These are phyloP conservation scores for Diospyros lotus DNA, from an alignment of 148 eudicot genomes.

Conservation along the genomic window DNA sequence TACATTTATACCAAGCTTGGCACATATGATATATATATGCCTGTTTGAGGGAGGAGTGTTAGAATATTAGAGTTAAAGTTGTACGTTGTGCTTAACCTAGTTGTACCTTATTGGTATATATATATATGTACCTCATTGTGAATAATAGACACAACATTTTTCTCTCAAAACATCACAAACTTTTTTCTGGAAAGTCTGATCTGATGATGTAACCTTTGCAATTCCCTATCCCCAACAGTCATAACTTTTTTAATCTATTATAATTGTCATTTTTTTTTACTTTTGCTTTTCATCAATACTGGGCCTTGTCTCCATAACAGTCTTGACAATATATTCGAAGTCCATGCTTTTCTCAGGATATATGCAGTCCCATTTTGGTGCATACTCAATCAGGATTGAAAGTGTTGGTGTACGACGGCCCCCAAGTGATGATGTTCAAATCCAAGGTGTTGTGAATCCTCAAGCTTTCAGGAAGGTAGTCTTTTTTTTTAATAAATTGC, in stretches of 20 bases:
- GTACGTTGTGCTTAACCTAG: no score
- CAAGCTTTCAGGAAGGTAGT: slow-evolving; percentile 71
- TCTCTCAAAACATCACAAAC: no score
- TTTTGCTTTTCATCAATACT: background rate
- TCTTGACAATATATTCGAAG: background rate
- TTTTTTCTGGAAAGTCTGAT: no score
- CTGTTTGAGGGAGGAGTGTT: no score
- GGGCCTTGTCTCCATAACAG: background rate
- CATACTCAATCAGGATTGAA: slow-evolving; percentile 79
- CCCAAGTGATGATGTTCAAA: slow-evolving; percentile 73
- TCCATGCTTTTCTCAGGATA: slow-evolving; percentile 49
- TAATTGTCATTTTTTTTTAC: background rate
- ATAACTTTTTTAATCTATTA: background rate
- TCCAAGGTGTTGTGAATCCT: slow-evolving; percentile 73
- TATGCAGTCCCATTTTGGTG: slow-evolving; percentile 70
- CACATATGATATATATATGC: no score
- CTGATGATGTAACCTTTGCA: no score
- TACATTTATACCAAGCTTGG: no score
- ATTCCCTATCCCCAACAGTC: no score
- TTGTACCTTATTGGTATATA: no score
- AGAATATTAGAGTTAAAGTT: no score
- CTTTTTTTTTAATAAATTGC: background rate
- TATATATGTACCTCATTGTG: no score
- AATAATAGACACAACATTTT: no score
- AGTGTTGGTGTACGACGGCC: slow-evolving; percentile 76